Conservation (phyloP, 139 green algal species). For the Picochlorum sp. region DNA sequence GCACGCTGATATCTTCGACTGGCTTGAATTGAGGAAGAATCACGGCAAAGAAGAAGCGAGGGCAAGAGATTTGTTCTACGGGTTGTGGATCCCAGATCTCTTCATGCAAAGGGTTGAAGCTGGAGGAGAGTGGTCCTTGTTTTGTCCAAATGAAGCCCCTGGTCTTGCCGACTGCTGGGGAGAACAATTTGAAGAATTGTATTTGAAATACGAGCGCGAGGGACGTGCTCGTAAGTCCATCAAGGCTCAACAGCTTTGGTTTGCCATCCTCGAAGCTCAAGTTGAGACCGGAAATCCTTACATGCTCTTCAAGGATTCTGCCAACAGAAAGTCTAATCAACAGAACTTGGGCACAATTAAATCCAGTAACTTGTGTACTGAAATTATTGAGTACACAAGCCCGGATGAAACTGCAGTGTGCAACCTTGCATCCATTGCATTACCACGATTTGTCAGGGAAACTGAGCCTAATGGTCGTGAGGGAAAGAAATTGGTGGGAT, state of each 20-base stretch:
- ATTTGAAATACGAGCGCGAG: conserved; percentile 54
- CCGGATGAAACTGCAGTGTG: conserved; percentile 97
- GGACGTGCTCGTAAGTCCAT: conserved; percentile 41
- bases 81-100: conserved; percentile 93
- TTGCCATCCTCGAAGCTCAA: conserved; percentile 95
- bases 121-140: conserved; percentile 80
- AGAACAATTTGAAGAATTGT: conserved; percentile 83
- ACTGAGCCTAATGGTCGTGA: conserved; percentile 41
- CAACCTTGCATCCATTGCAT: conserved; percentile 96
- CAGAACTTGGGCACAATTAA: conserved; percentile 97
- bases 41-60: conserved; percentile 89
- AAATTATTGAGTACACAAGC: conserved; percentile 96
- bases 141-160: conserved; percentile 95
- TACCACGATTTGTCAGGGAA: conserved; percentile 78
- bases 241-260: conserved; percentile 97
- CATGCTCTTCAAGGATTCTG: conserved; percentile 99
- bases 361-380: conserved; percentile 97
- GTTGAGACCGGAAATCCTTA: conserved; percentile 99
- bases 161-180: conserved; percentile 94
- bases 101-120: conserved; percentile 87
- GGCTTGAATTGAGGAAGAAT: conserved; percentile 93
- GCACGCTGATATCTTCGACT: conserved; percentile 98
- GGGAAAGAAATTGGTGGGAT: conserved; percentile 71
- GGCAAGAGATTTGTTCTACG: conserved; percentile 97
- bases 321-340: conserved; percentile 97